Evolutionary conservation across 2,329 filamentous ascomycete genomes (phyloP).

Genomic region (Coniochaeta prunicola): DNA sequence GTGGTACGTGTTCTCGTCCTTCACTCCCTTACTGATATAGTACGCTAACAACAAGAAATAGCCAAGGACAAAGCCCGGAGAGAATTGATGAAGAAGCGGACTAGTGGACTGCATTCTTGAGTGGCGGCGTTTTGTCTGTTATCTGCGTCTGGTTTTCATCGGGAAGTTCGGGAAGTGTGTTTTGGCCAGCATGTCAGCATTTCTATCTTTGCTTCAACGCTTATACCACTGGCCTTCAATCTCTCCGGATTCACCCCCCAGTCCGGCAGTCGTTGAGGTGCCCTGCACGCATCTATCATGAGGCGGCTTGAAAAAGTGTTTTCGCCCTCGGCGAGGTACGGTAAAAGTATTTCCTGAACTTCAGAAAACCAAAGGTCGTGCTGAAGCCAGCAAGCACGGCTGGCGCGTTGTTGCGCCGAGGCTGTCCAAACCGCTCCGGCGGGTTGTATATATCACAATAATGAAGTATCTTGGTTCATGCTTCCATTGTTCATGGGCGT

Average conservation of each 20-base stretch:
- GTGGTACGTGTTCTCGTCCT: conserved; percentile 43
- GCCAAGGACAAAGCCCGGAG: conserved; percentile 62
- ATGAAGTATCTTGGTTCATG: not conserved
- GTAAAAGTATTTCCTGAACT: not conserved
- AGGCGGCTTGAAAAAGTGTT: not conserved
- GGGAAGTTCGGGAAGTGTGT: not conserved
- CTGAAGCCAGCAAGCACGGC: not conserved
- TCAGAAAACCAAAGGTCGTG: not conserved
- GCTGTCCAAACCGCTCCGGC: not conserved
- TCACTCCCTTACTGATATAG: conserved; percentile 8
- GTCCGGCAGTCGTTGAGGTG: not conserved
- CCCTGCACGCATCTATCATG: not conserved
- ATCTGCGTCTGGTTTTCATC: not conserved
- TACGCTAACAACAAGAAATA: conserved; percentile 32
- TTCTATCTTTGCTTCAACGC: not conserved
- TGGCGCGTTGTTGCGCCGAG: not conserved
- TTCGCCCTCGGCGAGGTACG: not conserved
- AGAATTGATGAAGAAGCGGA: conserved; percentile 59
- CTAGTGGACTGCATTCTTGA: conserved; percentile 36
- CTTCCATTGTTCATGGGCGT: not conserved
- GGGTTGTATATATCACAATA: not conserved
- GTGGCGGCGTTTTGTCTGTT: not conserved
- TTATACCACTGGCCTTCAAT: conserved; percentile 1
- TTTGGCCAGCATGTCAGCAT: conserved; percentile 1
- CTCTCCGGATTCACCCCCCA: not conserved